phyloP scores from a whole-genome alignment of 257 asterid species.

The Oldenlandia corymbosa region DNA sequence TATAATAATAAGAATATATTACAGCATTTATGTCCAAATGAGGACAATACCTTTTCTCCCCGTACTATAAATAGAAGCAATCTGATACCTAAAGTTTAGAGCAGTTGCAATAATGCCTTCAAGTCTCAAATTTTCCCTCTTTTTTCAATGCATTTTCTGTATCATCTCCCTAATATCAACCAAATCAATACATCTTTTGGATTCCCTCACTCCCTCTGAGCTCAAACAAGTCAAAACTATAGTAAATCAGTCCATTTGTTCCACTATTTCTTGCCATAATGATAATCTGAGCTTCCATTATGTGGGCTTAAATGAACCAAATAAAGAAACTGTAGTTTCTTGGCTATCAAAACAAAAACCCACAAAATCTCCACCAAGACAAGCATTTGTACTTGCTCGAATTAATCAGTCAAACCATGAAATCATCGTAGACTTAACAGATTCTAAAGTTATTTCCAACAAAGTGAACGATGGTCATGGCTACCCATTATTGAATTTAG shows the following conservation, averaged over 20 bases:
- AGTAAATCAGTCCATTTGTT: slow-evolving; percentile 22
- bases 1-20: too few species aligned
- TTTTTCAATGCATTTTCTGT: slow-evolving; percentile 15
- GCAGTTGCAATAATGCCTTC: slow-evolving; percentile 2
- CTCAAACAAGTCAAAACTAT: slow-evolving; percentile 38
- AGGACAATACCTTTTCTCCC: too few species aligned
- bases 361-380: slow-evolving; percentile 26
- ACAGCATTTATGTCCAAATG: too few species aligned
- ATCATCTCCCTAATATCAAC: slow-evolving; percentile 10
- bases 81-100: too few species aligned
- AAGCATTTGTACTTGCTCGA: slow-evolving; percentile 43
- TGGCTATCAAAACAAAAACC: slow-evolving; percentile 17
- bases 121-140: slow-evolving; percentile 17
- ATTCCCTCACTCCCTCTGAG: slow-evolving; percentile 47
- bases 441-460: slow-evolving; percentile 24
- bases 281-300: slow-evolving; percentile 52
- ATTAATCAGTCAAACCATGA: slow-evolving; percentile 31
- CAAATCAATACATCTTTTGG: slow-evolving; percentile 34
- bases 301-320: slow-evolving; percentile 65
- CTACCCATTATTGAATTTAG: slow-evolving; percentile 36
- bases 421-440: slow-evolving; percentile 37
- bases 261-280: slow-evolving; percentile 5
- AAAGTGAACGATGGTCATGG: slow-evolving; percentile 46
- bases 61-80: too few species aligned
- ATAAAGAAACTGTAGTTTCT: slow-evolving; percentile 31